Base-by-base conservation (phyloP, 352 stramenopile species). In the Detonula confervacea region DNA sequence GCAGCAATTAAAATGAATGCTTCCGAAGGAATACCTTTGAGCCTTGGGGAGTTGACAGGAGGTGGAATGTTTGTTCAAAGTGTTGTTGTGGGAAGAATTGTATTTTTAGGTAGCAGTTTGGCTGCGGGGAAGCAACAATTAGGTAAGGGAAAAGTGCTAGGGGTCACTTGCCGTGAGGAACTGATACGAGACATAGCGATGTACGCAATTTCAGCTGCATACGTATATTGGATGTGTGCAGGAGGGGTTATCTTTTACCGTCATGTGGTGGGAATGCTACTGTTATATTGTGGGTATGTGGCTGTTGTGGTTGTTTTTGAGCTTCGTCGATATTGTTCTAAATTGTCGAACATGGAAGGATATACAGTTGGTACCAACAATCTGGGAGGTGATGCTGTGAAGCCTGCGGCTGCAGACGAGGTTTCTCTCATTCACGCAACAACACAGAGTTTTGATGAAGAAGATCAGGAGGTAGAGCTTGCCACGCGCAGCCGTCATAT, bases 51-150 rank as follows among this genome's bases (percentile, higher is more conserved):
- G 63, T 80, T 98, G 0, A 90, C 97, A 9, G 96, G 96, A 18
- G 95, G 93, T 16, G 95, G 93, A 52, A 96, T 98, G 90, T 98
- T 98, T 59, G 91, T 98, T 8, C 96, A 93, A 25, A 98, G 93
- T 0, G 90, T 98, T 22, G 95, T 98, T 3, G 94, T 96, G 22
- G 96, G 95, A n/a, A 92, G 98, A 8, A 46, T 87, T 24, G 86
- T 87, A 16, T 52, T 68, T 42, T 42, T 49, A 18, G 74, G 60
- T 24, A 42, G 49, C 8, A n/a, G 14, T 16, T 37, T 47, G n/a
- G 27, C 52, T 27, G n/a, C 25, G 9, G 16, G 54, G 57, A 66
- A 49, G 20, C 14, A 44, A 18, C 7, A 39, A 9, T 2, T 35
- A 29, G 57, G 16, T 39, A 29, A 57, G 55, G 33, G 20, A 4